Evolutionary conservation across 2,329 filamentous ascomycete species (phyloP).

Genomic region (Catunica adiposa): DNA sequence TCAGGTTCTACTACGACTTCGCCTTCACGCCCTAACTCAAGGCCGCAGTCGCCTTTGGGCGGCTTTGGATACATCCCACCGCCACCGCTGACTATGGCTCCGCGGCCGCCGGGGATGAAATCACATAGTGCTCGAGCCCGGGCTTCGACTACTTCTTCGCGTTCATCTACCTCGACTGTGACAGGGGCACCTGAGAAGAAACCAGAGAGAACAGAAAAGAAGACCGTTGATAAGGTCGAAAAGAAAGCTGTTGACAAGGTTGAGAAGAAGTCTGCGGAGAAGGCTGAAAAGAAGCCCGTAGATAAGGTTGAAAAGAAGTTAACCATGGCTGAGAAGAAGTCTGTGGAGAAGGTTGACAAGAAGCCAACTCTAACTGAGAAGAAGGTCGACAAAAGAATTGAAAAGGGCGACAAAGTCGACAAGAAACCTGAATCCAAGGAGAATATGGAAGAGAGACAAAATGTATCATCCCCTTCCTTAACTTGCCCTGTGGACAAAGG

Average conservation of each 20-base stretch:
- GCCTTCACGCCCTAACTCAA: background rate
- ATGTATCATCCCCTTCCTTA: constrained; percentile 24
- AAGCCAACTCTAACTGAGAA: background rate
- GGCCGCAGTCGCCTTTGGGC: constrained; percentile 9
- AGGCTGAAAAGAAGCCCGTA: background rate
- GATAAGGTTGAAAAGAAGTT: background rate
- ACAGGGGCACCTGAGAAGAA: constrained; percentile 1
- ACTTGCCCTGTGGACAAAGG: constrained; percentile 31
- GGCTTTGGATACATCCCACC: constrained; percentile 2
- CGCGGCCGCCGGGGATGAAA: constrained; percentile 8
- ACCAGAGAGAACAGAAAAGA: background rate
- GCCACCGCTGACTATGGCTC: constrained; percentile 13
- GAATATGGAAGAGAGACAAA: background rate
- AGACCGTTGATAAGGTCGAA: background rate
- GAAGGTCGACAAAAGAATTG: too few relatives aligned
- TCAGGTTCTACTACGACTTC: constrained; percentile 21
- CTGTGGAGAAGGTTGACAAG: background rate
- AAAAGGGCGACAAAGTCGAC: too few relatives aligned
- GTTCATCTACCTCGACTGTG: constrained; percentile 6
- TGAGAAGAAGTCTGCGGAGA: background rate
- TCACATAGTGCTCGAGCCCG: constrained; percentile 1
- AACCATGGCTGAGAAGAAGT: background rate
- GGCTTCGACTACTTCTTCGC: constrained; percentile 7
- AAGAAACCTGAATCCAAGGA: constrained; percentile 1
- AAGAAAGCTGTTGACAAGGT: background rate